Base-by-base conservation (phyloP, 106 monocot species). In the Cymbidium sinense region DNA sequence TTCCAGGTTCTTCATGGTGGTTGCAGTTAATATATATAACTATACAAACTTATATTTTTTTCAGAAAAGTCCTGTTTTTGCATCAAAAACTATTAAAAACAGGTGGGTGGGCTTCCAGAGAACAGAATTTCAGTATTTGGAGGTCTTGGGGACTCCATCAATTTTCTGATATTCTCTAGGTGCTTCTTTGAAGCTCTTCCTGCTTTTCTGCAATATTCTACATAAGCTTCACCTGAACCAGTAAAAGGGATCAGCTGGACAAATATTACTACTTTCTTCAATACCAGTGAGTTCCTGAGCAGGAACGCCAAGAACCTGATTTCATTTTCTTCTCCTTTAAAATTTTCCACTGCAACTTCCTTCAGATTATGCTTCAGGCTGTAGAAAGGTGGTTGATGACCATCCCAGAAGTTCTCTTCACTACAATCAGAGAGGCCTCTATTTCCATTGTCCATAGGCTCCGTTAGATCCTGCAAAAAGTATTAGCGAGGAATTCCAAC, bases 121-220 rank as follows among this genome's bases (percentile, higher is more conserved):
- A 74, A 74, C 27, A 74, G 25, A 12, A 74, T 74, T 27, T 74
- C 74, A 47, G 74, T 35, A 13, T 74, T 27, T 74, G 74, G 27
- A 43, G 74, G 20, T 74, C 74, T 74, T 17, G 41, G 74, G 1
- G 12, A 44, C 43, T 10, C 13, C 34, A 74, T 33, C 44, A 74
- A 29, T n/a, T 27, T 74, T 47, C 44, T 44, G 41, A 74, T 74
- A n/a, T 15, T 74, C 27, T 74, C 20, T 0, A 74, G 18, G 43
- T 74, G 47, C 28, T 44, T 25, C 7, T 27, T 43, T 12, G 74
- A 43, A 43, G 44, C 74, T 29, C 28, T 74, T 43, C 74, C 43
- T 28, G 10, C 28, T 47, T 47, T 44, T 0, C 74, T 47, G 74
- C 74, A 74, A 35, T 44, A 74, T 5, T 74, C 74, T 12, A 74